A percentile compares a stretch with the other conserved stretches of the same genome.
Conservation (phyloP, 257 asterid species). For the Linaria vulgaris region DNA sequence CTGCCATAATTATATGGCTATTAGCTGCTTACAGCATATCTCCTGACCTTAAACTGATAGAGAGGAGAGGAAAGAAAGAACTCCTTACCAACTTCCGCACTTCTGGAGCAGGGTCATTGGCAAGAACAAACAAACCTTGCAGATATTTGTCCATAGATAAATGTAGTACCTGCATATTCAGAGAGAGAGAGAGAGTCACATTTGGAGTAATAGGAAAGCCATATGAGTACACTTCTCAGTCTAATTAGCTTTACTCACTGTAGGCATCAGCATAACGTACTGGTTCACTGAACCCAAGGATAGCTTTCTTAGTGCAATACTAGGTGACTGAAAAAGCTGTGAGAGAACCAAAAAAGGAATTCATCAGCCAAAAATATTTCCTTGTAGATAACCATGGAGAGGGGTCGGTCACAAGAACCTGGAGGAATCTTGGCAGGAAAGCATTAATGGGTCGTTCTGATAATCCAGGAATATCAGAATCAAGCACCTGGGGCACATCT, state of each 20-base stretch:
- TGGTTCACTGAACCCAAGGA: constrained; percentile 90
- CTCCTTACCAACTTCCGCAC: constrained; percentile 89
- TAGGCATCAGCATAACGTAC: constrained; percentile 93
- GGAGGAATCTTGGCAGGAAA: constrained; percentile 85
- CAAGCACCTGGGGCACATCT: constrained; percentile 81
- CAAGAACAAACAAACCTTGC: constrained; percentile 89
- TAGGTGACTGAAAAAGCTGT: constrained; percentile 94
- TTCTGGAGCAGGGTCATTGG: constrained; percentile 76
- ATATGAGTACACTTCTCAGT: constrained; percentile 16
- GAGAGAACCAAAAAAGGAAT: constrained; percentile 13
- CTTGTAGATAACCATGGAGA: background rate
- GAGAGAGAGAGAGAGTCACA: background rate
- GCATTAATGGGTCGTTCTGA: constrained; percentile 82
- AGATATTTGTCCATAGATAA: constrained; percentile 83
- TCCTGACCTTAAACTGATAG: background rate
- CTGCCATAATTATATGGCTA: constrained; percentile 11
- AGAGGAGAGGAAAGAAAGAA: background rate
- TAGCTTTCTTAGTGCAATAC: constrained; percentile 71
- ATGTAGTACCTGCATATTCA: constrained; percentile 52
- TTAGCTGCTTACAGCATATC: background rate
- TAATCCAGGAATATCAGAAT: constrained; percentile 77
- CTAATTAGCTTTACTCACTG: constrained; percentile 45
- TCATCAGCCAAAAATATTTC: constrained; percentile 3
- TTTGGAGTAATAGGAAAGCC: constrained; percentile 10
- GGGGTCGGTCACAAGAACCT: constrained; percentile 39